Evolutionary conservation across 106 monocot species (phyloP).

Genomic region (Platanthera guangdongensis): DNA sequence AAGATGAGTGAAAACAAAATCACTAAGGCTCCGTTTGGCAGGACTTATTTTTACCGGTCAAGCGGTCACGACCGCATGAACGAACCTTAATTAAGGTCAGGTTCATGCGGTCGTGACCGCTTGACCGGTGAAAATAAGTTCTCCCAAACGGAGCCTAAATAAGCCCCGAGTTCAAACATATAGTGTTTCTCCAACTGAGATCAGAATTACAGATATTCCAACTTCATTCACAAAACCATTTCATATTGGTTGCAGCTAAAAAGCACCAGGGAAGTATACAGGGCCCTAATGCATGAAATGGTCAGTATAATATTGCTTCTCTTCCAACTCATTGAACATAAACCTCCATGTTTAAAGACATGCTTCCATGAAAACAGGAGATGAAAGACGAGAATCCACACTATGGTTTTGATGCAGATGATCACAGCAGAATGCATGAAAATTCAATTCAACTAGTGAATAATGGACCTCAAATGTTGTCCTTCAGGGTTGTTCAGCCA

Average conservation of each 20-base stretch:
- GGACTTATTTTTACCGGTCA: too few species aligned
- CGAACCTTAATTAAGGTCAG: too few species aligned
- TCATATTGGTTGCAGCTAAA: slow-evolving; percentile 7
- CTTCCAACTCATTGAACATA: neutral
- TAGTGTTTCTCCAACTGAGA: too few species aligned
- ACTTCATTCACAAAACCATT: neutral
- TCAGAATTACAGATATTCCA: too few species aligned
- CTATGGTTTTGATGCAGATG: slow-evolving; percentile 5
- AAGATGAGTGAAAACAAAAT: too few species aligned
- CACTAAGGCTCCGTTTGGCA: too few species aligned
- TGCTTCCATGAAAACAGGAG: slow-evolving; percentile 12
- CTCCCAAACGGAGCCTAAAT: too few species aligned
- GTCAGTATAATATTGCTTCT: slow-evolving; percentile 7
- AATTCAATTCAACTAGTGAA: neutral
- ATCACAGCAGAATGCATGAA: neutral
- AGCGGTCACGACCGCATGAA: too few species aligned
- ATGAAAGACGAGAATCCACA: slow-evolving; percentile 15
- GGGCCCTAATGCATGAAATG: slow-evolving; percentile 15
- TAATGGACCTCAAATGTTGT: slow-evolving; percentile 6
- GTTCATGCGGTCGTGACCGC: too few species aligned
- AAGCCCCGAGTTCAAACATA: too few species aligned
- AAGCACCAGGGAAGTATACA: slow-evolving; percentile 17
- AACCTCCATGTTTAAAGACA: neutral
- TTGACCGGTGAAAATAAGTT: too few species aligned
- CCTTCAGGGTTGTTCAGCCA: slow-evolving; percentile 11